phyloP scores from a whole-genome alignment of 2,329 filamentous ascomycete genomes.

The Diplocarpon mali region DNA sequence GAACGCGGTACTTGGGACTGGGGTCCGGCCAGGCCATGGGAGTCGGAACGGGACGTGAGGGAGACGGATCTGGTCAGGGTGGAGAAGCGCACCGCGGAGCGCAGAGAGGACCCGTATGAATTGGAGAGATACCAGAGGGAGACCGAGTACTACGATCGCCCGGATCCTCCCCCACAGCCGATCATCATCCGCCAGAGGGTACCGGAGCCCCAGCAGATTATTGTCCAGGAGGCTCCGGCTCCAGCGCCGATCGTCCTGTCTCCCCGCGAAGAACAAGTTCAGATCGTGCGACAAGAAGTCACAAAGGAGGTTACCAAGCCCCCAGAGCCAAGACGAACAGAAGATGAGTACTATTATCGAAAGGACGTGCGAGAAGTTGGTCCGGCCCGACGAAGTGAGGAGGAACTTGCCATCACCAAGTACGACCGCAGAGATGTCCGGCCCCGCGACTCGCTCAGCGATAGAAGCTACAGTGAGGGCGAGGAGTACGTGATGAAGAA shows the following conservation, averaged over 20 bases:
- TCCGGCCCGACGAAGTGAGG: conserved; percentile 13
- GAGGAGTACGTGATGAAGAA: conserved; percentile 33
- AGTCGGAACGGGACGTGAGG: conserved; percentile 20
- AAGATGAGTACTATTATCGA: conserved; percentile 29
- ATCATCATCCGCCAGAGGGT: conserved; percentile 46
- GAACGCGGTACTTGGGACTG: conserved; percentile 29
- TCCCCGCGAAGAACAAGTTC: conserved; percentile 18
- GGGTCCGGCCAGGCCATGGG: conserved; percentile 17
- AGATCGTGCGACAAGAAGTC: conserved; percentile 20
- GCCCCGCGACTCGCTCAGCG: conserved; percentile 23
- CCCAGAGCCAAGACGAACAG: conserved; percentile 16
- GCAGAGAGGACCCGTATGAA: conserved; percentile 30
- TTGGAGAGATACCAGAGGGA: conserved; percentile 50
- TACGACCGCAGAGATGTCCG: conserved; percentile 32
- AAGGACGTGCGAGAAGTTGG: conserved; percentile 25
- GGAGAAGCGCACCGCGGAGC: conserved; percentile 19
- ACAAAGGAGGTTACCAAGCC: conserved; percentile 5
- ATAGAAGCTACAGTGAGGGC: conserved; percentile 36
- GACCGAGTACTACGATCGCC: conserved; percentile 48
- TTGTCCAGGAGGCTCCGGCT: conserved; percentile 45
- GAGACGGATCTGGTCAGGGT: conserved; percentile 21
- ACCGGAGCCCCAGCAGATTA: conserved; percentile 46
- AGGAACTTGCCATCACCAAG: conserved; percentile 23
- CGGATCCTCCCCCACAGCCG: conserved; percentile 38
- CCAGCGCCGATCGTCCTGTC: conserved; percentile 39